Base-by-base conservation (phyloP, 1,284 basidiomycete genomes). In the Leccinum angustisporum region DNA sequence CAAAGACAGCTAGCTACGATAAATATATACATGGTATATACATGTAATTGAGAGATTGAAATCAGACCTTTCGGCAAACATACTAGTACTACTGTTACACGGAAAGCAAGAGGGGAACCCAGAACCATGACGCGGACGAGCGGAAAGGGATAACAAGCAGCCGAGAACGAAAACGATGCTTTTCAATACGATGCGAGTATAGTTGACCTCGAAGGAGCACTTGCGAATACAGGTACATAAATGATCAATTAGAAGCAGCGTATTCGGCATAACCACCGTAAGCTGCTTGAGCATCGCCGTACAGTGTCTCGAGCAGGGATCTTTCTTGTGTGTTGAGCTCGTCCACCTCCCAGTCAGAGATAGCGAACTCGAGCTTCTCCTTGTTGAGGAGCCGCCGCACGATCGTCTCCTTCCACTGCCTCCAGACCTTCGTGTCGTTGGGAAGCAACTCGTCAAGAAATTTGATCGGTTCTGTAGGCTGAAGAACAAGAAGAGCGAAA, bases 371-470 rank as follows among this genome's bases (percentile, higher is more conserved):
- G 14, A 75, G 54, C 51, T 73, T 72, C 31, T 71, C 65, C 40
- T 53, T 63, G n/a, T 34, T 40, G 10, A 51, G n/a, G 11, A 72
- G 56, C n/a, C 64, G 66, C 3, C 38, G 53, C 30, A 69, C 43
- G 13, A 72, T 18, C 3, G 52, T 62, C 4, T 57, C 56, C 54
- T 72, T 73, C 71, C 72, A 73, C 14, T 48, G 61, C 40, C 13
- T 74, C 73, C 70, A 75, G 13, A 72, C 73, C 27, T 64, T 74
- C 30, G 73, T 75, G 16, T 72, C 72, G 5, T 72, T 75, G 1
- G 73, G 70, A 13, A 73, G 63, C 8, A 73, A 58, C 25, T 75
- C 72, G 4, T 75, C 4, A 1, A 73, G 65, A 0, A 75, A 43
- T 52, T 64, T 72, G 5, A 2, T 21, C 1, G 68, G 71, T 8